Percentiles rank a stretch among this genome's conserved stretches.
phyloP scores from a whole-genome alignment of 2,329 filamentous ascomycete genomes.

The Pseudocercospora eumusae region DNA sequence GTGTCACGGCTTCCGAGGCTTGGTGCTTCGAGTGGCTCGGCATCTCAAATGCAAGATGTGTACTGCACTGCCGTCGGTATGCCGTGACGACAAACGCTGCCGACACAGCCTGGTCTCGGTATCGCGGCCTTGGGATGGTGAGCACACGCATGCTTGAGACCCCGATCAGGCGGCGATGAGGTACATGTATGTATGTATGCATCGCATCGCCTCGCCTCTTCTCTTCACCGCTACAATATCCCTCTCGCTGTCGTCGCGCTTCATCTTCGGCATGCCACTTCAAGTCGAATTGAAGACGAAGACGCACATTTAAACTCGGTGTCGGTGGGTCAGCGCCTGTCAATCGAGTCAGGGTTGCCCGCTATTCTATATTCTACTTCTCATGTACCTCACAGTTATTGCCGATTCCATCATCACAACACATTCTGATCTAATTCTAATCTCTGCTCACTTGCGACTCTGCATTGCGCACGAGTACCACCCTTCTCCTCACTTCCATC shows the following conservation, averaged over 20 bases:
- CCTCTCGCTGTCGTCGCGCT: slow-evolving; percentile 11
- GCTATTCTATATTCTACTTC: background rate
- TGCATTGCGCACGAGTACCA: too few species aligned
- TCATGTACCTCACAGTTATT: too few species aligned
- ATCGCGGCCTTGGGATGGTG: background rate
- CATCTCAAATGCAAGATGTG: slow-evolving; percentile 19
- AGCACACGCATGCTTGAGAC: slow-evolving; percentile 18
- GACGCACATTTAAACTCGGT: slow-evolving; percentile 5
- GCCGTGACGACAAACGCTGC: background rate
- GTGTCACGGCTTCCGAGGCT: slow-evolving; percentile 8
- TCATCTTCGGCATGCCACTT: slow-evolving; percentile 14
- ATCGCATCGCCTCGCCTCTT: slow-evolving; percentile 11
- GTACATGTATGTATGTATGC: too few species aligned
- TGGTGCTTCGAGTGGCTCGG: slow-evolving; percentile 13
- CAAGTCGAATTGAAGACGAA: slow-evolving; percentile 7
- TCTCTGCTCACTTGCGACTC: background rate
- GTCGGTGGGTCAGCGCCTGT: background rate
- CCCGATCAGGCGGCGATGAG: slow-evolving; percentile 27
- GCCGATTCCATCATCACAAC: slow-evolving; percentile 8
- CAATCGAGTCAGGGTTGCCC: slow-evolving; percentile 11
- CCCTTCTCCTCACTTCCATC: background rate
- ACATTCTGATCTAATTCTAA: slow-evolving; percentile 12
- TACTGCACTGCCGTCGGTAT: too few species aligned
- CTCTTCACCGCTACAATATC: slow-evolving; percentile 21
- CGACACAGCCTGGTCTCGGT: background rate